phyloP scores from a whole-genome alignment of 2,329 filamentous ascomycete species.

The Botrytis aclada region DNA sequence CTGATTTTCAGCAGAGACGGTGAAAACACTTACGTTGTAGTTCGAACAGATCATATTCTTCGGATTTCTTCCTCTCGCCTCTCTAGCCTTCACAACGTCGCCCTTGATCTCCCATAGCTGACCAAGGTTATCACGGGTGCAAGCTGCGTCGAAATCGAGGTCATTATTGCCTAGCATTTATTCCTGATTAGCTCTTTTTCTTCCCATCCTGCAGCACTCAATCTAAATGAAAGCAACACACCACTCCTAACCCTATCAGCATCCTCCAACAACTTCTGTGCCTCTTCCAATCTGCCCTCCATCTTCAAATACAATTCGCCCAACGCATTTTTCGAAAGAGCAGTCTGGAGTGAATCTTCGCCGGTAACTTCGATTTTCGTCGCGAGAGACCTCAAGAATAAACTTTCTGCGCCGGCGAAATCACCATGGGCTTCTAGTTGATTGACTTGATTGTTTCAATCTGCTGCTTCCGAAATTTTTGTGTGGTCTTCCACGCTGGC shows the following conservation, averaged over 20 bases:
- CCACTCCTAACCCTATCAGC: neutral
- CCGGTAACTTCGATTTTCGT: neutral
- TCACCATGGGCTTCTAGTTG: neutral
- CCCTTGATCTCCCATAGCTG: constrained; percentile 4
- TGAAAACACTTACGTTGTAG: neutral
- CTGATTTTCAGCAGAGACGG: no score
- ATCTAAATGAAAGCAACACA: neutral
- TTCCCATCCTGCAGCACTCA: neutral
- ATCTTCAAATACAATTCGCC: constrained; percentile 3
- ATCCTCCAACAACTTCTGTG: neutral
- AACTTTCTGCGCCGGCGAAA: neutral
- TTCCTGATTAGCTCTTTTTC: neutral
- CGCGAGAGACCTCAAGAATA: neutral
- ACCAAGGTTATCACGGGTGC: neutral
- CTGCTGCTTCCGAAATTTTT: neutral
- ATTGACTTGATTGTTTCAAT: neutral
- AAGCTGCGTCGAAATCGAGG: neutral
- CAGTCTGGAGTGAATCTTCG: neutral
- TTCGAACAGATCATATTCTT: neutral
- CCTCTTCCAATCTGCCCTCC: neutral
- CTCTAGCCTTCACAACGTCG: neutral
- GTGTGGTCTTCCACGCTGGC: no score
- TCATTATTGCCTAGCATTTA: neutral
- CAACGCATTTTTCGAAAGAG: neutral
- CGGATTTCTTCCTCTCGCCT: neutral